Evolutionary conservation across 441 rosid species (phyloP).

Genomic region (Adansonia madagascariensis): DNA sequence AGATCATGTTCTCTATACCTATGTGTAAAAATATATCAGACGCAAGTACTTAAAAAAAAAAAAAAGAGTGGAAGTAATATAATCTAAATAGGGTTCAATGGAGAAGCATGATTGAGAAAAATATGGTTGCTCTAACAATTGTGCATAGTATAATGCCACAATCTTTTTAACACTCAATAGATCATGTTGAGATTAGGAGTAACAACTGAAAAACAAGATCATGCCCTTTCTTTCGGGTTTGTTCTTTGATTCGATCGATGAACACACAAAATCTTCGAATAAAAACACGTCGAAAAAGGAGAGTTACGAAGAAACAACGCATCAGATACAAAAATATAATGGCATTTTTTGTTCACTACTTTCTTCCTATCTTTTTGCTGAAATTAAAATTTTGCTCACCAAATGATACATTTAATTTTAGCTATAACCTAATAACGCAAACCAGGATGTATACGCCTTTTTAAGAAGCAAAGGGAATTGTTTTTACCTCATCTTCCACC

Average conservation of each 20-base stretch:
- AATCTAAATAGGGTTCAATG: background rate
- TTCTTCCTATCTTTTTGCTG: no score
- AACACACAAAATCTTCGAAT: background rate
- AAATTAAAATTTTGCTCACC: background rate
- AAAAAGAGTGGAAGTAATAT: no score
- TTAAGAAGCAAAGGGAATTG: background rate
- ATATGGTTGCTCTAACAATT: background rate
- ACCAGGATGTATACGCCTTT: background rate
- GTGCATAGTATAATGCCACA: no score
- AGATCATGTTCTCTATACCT: no score
- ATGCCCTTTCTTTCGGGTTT: background rate
- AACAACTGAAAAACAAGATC: background rate
- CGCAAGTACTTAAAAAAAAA: no score
- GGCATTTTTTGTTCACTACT: background rate
- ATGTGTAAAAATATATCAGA: no score
- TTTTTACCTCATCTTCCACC: constrained; percentile 72
- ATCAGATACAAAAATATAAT: background rate
- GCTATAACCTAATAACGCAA: constrained; percentile 12
- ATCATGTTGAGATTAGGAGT: background rate
- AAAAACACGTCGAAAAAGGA: background rate
- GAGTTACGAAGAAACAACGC: background rate
- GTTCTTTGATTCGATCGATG: background rate
- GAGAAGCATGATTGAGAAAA: background rate
- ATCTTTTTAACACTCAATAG: background rate
- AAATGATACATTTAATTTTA: background rate